Evolutionary conservation across 2,329 filamentous ascomycete genomes (phyloP), one percentile per base, ranked within the genome.

Genomic region (Aspergillus sp.): DNA sequence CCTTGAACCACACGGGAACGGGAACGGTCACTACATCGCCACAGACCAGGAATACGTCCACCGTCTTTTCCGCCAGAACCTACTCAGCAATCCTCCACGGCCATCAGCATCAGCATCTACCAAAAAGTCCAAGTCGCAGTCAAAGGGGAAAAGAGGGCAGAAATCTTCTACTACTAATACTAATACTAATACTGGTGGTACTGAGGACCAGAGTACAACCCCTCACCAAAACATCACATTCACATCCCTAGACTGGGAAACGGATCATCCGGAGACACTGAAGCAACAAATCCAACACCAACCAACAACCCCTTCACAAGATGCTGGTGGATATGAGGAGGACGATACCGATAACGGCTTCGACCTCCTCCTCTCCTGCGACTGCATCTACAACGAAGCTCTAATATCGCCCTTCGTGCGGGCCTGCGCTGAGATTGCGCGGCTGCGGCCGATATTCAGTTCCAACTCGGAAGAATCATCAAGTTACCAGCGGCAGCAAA

Each of bases 361-460:
- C 64, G 89, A 96, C 67, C 75, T 86, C 14, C 79, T 98, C 11
- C 72, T 98, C 37, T 91, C 92, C 4, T 96, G 91, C 70, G 95
- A 99, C 74, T 97, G 93, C 74, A 89, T 99, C 65, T 99, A 96
- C 79, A 99, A 98, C 75, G 90, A 96, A 64, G 85, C 89, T 2
- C 83, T 98, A 3, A 85, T 98, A 23, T 79, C 84, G 44, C 91
- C 93, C 0, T 84, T 98, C 49, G 90, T 95, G n/a, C 84, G 88
- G 66, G 90, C 91, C 0, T 96, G 90, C 71, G 85, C 80, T 6
- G 90, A 96, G 61, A 82, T 87, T 23, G 96, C 91, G 73, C 77
- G 77, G 9, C 73, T 93, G 15, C 80, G 87, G 35, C 69, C 71
- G 70, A 67, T 37, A 39, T 60, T 37, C 15, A n/a, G 7, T 48